Conservation (phyloP, 176 grass and related monocot genomes). For the Zea luxurians region DNA sequence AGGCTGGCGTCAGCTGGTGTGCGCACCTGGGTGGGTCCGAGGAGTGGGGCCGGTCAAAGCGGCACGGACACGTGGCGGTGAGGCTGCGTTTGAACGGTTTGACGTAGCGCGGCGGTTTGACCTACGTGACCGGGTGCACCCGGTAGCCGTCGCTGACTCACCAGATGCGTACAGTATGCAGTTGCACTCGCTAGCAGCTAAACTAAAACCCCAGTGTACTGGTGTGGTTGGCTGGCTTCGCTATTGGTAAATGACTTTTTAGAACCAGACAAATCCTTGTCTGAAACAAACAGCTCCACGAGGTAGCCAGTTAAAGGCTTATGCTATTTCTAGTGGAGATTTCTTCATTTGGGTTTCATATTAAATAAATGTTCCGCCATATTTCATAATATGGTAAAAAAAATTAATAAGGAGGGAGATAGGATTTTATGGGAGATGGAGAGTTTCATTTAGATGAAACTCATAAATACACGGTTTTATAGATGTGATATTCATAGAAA, state of each 20-base stretch:
- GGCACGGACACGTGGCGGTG: constrained; percentile 48
- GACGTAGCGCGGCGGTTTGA: constrained; percentile 33
- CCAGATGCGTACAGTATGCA: neutral
- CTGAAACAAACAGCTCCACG: neutral
- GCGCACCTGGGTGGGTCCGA: neutral
- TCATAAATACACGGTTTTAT: no score
- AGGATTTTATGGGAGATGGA: no score
- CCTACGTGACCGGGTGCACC: constrained; percentile 43
- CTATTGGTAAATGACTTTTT: constrained; percentile 22
- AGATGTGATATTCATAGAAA: no score
- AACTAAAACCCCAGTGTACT: neutral
- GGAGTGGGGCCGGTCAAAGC: constrained; percentile 46
- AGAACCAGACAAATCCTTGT: neutral
- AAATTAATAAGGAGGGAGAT: no score
- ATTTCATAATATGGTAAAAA: no score
- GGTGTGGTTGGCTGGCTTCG: neutral
- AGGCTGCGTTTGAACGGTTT: constrained; percentile 24
- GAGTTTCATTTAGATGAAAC: no score
- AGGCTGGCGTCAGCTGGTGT: constrained; percentile 23
- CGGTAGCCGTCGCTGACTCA: constrained; percentile 59
- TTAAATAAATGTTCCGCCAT: no score
- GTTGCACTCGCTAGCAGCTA: neutral
- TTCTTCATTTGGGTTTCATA: no score
- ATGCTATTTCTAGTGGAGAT: no score
- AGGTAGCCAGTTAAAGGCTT: neutral